Evolutionary conservation across 768 basidiomycete genomes (phyloP).

Genomic region (Podaxis mareebaensis): DNA sequence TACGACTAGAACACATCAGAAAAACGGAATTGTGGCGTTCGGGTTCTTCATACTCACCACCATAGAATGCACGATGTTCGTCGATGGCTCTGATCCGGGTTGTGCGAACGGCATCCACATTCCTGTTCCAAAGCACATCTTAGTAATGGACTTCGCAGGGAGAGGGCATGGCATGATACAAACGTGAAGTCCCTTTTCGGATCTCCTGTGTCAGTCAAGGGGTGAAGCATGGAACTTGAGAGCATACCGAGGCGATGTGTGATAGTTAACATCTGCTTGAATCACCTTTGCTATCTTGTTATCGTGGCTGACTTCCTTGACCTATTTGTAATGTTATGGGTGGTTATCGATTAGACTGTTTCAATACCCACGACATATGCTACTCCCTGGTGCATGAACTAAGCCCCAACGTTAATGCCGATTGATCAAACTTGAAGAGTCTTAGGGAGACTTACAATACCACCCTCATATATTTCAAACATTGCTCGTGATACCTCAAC

Average conservation of each 20-base stretch:
- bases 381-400: conserved; percentile 89
- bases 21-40: background rate
- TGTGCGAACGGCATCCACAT: conserved; percentile 77
- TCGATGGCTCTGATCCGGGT: conserved; percentile 70
- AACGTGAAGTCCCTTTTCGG: conserved; percentile 71
- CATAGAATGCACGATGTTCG: conserved; percentile 65
- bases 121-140: conserved; percentile 36
- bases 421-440: background rate
- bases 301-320: conserved; percentile 82
- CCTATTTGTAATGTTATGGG: conserved; percentile 35
- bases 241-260: conserved; percentile 65
- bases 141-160: background rate
- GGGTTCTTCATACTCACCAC: conserved; percentile 48
- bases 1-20: conserved; percentile 43
- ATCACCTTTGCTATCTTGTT: conserved; percentile 67
- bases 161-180: conserved; percentile 21
- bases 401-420: background rate
- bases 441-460: conserved; percentile 53
- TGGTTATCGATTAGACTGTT: background rate
- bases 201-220: background rate
- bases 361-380: conserved; percentile 64
- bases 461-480: conserved; percentile 90
- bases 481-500: conserved; percentile 80
- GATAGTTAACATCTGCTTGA: conserved; percentile 81
- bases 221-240: background rate